Evolutionary conservation across 1,284 basidiomycete genomes (phyloP).

Genomic region (Sanghuangporus baumii): DNA sequence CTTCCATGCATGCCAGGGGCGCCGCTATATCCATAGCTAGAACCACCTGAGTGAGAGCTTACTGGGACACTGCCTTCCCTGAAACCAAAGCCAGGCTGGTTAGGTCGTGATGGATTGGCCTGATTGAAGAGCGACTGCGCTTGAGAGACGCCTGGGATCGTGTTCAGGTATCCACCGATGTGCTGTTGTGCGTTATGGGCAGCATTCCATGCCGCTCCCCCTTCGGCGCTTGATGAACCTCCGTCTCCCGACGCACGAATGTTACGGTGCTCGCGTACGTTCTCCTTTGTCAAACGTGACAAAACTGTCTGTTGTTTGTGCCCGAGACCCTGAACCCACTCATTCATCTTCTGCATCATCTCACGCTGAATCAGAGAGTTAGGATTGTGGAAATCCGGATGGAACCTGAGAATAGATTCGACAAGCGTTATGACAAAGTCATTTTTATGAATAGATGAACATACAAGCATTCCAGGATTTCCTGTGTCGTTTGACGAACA

Average conservation of each 20-base stretch:
- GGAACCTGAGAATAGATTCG: slow-evolving; percentile 48
- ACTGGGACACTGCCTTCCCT: background rate
- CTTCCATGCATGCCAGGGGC: background rate
- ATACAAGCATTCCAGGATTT: slow-evolving; percentile 70
- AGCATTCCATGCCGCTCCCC: slow-evolving; percentile 40
- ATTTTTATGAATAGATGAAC: slow-evolving; percentile 22
- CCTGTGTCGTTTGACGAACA: slow-evolving; percentile 55
- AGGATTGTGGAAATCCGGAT: slow-evolving; percentile 76
- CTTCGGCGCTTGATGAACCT: slow-evolving; percentile 37
- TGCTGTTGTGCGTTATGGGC: slow-evolving; percentile 43
- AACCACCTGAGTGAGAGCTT: background rate
- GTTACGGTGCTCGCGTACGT: slow-evolving; percentile 71
- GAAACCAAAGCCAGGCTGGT: background rate
- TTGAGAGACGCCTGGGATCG: slow-evolving; percentile 47
- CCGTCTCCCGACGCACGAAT: slow-evolving; percentile 55
- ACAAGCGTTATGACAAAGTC: background rate
- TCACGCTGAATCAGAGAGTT: slow-evolving; percentile 70
- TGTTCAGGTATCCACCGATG: slow-evolving; percentile 39
- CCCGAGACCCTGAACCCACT: slow-evolving; percentile 58
- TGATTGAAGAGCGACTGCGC: slow-evolving; percentile 31
- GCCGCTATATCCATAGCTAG: background rate
- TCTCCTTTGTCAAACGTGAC: slow-evolving; percentile 56
- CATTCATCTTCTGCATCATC: slow-evolving; percentile 64
- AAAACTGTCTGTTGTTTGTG: slow-evolving; percentile 48
- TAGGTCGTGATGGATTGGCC: background rate